Evolutionary conservation across 805 yeast species (phyloP), one percentile per base, ranked within the genome.

Genomic region (Jamesozyma rosinii): DNA sequence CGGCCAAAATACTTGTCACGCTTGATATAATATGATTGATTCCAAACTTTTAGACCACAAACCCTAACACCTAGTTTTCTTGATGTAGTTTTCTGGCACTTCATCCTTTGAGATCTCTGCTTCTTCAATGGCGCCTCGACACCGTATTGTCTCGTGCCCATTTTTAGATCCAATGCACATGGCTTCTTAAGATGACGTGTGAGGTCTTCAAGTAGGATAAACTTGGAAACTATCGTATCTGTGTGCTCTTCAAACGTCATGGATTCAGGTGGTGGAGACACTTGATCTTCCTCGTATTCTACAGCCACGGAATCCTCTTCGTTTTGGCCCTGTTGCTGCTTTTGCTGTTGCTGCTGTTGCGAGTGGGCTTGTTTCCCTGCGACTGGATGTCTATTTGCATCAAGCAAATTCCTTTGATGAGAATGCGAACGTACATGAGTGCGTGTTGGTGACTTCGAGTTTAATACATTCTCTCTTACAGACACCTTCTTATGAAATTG

Each of bases 71-170:
- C 99, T 29, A 92, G 70, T 45, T 69, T 66, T 36, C 87, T 68
- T 1, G 92, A 81, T 0, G 97, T 90, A 0, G 97, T 90, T 44
- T 69, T 64, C 3, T 72, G 66, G 63, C 99, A 92, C 64, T 92
- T 92, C 43, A 71, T 70, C 29, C 85, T 66, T 65, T 92, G 98
- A 0, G 95, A 85, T 38, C 66, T 59, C 56, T 79, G 82, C 63
- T 92, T 92, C 39, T 77, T 66, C 13, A 65, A 61, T 5, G 72
- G 71, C 0, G 97, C 97, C 49, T 88, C 95, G n/a, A 90, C 82
- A 9, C 99, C 98, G 56, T 92, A 92, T 64, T 92, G 99, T 45
- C 99, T 72, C 0, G 99, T 90, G 0, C 99, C 99, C 97, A 92
- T 92, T 59, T 92, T 92, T 53, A 92, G 69, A 64, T 92, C 99